These are phyloP conservation scores for Claviceps africana DNA, from an alignment of 2,329 filamentous ascomycete genomes.

Conservation along the genomic window DNA sequence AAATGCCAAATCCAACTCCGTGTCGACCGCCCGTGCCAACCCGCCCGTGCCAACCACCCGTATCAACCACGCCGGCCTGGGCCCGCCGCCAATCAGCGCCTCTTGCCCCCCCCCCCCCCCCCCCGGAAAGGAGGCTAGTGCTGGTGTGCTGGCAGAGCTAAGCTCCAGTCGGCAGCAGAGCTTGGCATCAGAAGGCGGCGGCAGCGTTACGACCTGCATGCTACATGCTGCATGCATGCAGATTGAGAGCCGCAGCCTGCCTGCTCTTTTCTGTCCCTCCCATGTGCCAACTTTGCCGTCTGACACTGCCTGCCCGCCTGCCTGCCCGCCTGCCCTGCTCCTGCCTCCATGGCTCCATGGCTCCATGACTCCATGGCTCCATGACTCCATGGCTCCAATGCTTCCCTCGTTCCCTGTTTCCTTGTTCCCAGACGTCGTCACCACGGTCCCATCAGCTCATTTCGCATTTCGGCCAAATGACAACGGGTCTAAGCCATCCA, in stretches of 20 bases:
- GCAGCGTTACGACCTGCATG: conserved; percentile 2
- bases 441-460: background rate
- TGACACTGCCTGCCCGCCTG: background rate
- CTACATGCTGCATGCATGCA: background rate
- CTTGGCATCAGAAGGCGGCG: background rate
- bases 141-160: background rate
- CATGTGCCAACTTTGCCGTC: background rate
- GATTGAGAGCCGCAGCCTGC: background rate
- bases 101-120: no score
- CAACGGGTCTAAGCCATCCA: background rate
- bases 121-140: background rate
- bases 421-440: background rate
- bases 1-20: background rate
- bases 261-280: background rate
- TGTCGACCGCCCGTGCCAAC: no score
- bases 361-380: background rate
- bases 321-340: background rate
- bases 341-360: background rate
- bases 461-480: background rate
- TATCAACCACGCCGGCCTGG: no score
- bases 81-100: no score
- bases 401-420: no score
- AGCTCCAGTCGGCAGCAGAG: background rate
- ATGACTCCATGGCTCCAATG: background rate
- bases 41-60: no score